Conservation (phyloP, 371 early-diverging fungal genomes). For the Mucor saturninus region DNA sequence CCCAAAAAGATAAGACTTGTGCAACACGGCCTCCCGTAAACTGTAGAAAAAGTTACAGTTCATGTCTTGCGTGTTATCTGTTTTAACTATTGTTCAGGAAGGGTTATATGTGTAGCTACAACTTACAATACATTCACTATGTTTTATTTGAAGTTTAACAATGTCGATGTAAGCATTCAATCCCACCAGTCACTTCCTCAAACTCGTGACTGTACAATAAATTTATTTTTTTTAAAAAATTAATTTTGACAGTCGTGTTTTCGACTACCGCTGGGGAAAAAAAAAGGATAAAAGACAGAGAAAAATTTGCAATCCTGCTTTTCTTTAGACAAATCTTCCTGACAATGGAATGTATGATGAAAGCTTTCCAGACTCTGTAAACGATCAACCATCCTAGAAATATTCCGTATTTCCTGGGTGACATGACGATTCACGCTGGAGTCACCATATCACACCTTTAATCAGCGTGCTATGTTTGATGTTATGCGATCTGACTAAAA, state of each 20-base stretch:
- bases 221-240: not conserved
- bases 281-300: conserved; percentile 15
- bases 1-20: no score
- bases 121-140: no score
- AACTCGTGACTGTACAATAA: not conserved
- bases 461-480: conserved; percentile 25
- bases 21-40: no score
- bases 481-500: conserved; percentile 33
- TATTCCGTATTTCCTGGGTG: conserved; percentile 23
- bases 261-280: not conserved
- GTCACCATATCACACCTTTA: conserved; percentile 29
- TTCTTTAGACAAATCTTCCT: conserved; percentile 39
- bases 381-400: conserved; percentile 31
- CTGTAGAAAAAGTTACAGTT: no score
- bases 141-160: no score
- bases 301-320: conserved; percentile 11
- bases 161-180: no score
- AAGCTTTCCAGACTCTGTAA: conserved; percentile 26
- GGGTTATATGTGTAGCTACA: no score
- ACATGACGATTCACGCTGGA: conserved; percentile 33
- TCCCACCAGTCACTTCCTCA: no score
- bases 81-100: no score
- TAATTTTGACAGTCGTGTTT: conserved; percentile 1
- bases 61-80: no score
- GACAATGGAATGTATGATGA: conserved; percentile 36